Percentiles rank a stretch among this genome's conserved stretches.
Evolutionary conservation across 169 alveolate genomes (phyloP).

Genomic region (Cystoisospora suis): DNA sequence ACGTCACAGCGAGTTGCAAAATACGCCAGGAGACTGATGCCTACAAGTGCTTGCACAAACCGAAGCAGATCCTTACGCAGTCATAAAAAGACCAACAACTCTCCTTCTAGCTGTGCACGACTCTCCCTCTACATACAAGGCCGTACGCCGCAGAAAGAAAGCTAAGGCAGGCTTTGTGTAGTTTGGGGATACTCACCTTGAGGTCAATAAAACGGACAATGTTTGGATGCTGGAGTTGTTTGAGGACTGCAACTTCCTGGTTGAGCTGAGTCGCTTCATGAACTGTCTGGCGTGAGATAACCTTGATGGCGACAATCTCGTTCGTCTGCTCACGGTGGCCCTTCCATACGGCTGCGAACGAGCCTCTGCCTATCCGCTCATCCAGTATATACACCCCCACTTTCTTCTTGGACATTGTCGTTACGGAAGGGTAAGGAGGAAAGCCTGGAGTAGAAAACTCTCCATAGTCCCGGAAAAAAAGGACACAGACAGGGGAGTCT

Average conservation of each 20-base stretch:
- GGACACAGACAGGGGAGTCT: too few relatives aligned
- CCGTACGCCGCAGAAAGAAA: too few relatives aligned
- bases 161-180: too few relatives aligned
- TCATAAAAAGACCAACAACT: too few relatives aligned
- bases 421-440: neutral
- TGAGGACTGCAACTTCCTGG: constrained; percentile 49
- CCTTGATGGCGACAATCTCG: constrained; percentile 48
- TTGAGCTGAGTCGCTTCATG: constrained; percentile 50
- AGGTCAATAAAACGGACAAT: constrained; percentile 45
- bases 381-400: constrained; percentile 57
- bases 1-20: too few relatives aligned
- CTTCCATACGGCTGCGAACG: constrained; percentile 51
- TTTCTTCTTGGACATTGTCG: constrained; percentile 27
- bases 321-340: constrained; percentile 28
- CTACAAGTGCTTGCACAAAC: too few relatives aligned
- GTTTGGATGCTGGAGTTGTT: constrained; percentile 42
- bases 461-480: neutral
- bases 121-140: too few relatives aligned
- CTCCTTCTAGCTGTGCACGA: too few relatives aligned
- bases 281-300: constrained; percentile 26
- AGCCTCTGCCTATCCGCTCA: constrained; percentile 53
- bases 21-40: too few relatives aligned
- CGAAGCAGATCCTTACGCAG: too few relatives aligned
- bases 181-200: too few relatives aligned
- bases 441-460: neutral